Evolutionary conservation across 352 stramenopile genomes (phyloP).

Genomic region (Phytopythium helicoides): DNA sequence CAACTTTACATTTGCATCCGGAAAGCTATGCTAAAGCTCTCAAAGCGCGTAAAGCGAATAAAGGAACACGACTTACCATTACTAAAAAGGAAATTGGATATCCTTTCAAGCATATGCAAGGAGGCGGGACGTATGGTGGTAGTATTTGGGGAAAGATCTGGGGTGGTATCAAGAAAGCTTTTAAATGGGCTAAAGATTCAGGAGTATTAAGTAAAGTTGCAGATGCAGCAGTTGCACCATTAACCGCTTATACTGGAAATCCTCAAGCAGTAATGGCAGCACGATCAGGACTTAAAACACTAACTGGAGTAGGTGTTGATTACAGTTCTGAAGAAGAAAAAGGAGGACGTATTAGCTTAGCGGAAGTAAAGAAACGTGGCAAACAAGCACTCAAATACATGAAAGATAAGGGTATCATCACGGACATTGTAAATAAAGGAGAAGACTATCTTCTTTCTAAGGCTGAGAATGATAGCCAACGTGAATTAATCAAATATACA

Average conservation of each 20-base stretch:
- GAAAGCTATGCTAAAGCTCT: slow-evolving; percentile 11
- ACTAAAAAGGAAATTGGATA: slow-evolving; percentile 8
- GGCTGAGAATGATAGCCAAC: too few species aligned
- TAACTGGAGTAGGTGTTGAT: too few species aligned
- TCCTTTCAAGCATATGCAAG: slow-evolving; percentile 6
- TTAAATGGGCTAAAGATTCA: slow-evolving; percentile 1
- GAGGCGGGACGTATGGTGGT: neutral
- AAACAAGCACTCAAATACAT: neutral
- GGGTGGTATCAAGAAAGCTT: neutral
- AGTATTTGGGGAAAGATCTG: neutral
- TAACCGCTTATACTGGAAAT: too few species aligned
- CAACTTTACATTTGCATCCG: slow-evolving; percentile 15
- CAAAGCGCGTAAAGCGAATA: slow-evolving; percentile 2
- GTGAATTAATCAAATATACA: too few species aligned
- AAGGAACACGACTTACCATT: slow-evolving; percentile 3
- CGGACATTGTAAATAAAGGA: neutral
- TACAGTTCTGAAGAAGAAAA: too few species aligned
- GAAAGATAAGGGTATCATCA: neutral
- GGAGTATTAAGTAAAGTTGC: neutral
- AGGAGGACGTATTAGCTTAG: neutral
- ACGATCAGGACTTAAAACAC: too few species aligned
- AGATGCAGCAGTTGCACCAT: too few species aligned
- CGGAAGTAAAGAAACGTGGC: neutral
- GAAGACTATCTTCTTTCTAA: too few species aligned
- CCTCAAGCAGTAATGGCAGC: too few species aligned